phyloP scores from a whole-genome alignment of 192 early-diverging fungal species.

The Pilaira anomala region DNA sequence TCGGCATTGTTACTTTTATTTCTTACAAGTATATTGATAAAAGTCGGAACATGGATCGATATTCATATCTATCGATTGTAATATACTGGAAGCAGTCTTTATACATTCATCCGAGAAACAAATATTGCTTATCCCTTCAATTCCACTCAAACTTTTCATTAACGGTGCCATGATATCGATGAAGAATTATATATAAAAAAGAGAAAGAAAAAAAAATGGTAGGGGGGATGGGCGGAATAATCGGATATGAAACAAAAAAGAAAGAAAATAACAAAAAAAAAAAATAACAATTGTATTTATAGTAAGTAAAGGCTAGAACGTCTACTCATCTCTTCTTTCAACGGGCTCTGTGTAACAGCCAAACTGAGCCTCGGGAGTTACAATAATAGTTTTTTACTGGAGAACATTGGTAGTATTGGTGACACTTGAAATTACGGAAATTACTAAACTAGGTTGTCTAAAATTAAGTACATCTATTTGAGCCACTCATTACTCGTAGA shows the following conservation, averaged over 20 bases:
- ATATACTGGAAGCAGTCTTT: conserved; percentile 6
- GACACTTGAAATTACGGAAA: no score
- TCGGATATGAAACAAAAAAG: background rate
- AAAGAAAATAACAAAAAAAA: background rate
- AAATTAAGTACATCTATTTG: no score
- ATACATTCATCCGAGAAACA: conserved; percentile 5
- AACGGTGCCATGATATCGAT: no score
- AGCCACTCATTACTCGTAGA: no score
- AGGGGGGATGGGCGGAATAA: no score
- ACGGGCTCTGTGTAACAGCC: no score
- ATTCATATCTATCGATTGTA: conserved; percentile 11
- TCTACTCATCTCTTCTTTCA: background rate
- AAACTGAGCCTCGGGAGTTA: no score
- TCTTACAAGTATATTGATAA: conserved; percentile 61
- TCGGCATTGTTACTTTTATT: background rate
- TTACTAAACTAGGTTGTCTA: no score
- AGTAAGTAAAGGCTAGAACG: background rate
- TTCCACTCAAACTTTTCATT: no score
- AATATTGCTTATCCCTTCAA: background rate
- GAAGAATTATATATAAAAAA: background rate
- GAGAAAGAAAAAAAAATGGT: background rate
- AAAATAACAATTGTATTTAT: background rate
- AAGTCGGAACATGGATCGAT: conserved; percentile 69
- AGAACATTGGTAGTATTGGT: no score
- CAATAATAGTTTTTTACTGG: no score